phyloP scores from a whole-genome alignment of 768 basidiomycete genomes.

The Dentipellis fragilis region DNA sequence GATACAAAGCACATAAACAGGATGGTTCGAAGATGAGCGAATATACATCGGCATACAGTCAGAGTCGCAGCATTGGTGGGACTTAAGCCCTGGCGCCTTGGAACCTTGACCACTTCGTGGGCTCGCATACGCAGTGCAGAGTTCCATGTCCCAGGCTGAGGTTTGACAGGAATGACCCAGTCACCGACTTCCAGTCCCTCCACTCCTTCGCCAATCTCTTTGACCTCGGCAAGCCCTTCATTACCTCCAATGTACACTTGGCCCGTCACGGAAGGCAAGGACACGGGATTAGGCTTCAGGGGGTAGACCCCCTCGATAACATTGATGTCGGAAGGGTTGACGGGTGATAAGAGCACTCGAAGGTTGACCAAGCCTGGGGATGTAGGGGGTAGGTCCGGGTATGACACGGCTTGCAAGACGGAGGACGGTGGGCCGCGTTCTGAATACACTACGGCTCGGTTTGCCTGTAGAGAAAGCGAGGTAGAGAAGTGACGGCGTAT shows the following conservation, averaged over 20 bases:
- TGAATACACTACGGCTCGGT: conserved; percentile 60
- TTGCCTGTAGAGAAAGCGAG: conserved; percentile 22
- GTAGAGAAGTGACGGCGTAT: conserved; percentile 16
- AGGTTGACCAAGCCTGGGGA: conserved; percentile 51
- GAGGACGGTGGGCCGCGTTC: conserved; percentile 48
- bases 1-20: not conserved
- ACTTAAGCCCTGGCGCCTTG: conserved; percentile 33
- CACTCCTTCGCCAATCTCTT: conserved; percentile 48
- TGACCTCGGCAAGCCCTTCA: conserved; percentile 64
- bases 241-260: conserved; percentile 59
- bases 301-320: conserved; percentile 82
- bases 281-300: conserved; percentile 35
- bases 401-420: conserved; percentile 47
- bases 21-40: not conserved
- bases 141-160: conserved; percentile 72
- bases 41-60: conserved; percentile 34
- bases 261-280: conserved; percentile 24
- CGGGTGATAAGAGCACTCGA: conserved; percentile 57
- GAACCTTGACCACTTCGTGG: conserved; percentile 54
- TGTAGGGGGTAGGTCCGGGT: conserved; percentile 43
- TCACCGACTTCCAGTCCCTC: conserved; percentile 39
- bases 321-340: conserved; percentile 79
- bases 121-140: conserved; percentile 41
- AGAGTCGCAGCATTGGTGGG: conserved; percentile 68
- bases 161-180: conserved; percentile 63